Conservation (phyloP, 129 eudicot genomes). For the Saposhnikovia divaricata region DNA sequence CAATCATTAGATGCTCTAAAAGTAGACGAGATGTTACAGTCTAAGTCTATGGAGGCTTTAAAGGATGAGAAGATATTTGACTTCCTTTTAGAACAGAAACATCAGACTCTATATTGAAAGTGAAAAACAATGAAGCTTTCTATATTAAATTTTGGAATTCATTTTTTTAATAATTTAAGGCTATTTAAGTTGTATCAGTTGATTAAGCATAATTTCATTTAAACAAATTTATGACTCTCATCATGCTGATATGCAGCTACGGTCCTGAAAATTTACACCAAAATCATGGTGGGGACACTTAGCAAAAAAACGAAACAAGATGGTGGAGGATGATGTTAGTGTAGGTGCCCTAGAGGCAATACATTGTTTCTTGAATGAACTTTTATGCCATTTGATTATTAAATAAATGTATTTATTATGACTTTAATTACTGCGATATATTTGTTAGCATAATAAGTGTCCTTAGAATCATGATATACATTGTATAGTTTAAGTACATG, state of each 20-base stretch:
- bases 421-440: too few species aligned
- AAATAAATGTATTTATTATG: too few species aligned
- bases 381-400: too few species aligned
- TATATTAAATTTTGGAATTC: too few species aligned
- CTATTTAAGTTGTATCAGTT: neutral
- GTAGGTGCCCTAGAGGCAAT: too few species aligned
- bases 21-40: neutral
- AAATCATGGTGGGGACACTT: neutral
- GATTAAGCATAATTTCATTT: neutral
- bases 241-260: neutral
- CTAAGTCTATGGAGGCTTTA: neutral
- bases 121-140: constrained; percentile 35
- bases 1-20: neutral
- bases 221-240: neutral
- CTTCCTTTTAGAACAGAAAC: constrained; percentile 16
- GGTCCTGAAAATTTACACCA: neutral
- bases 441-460: too few species aligned
- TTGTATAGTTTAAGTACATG: too few species aligned
- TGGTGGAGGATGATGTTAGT: neutral
- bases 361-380: too few species aligned
- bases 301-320: too few species aligned
- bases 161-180: neutral
- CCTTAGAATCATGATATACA: too few species aligned
- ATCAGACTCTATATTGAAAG: constrained; percentile 28
- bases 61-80: constrained; percentile 35